Base-by-base conservation (phyloP, 2,329 filamentous ascomycete species). In the Apiospora phragmitis region DNA sequence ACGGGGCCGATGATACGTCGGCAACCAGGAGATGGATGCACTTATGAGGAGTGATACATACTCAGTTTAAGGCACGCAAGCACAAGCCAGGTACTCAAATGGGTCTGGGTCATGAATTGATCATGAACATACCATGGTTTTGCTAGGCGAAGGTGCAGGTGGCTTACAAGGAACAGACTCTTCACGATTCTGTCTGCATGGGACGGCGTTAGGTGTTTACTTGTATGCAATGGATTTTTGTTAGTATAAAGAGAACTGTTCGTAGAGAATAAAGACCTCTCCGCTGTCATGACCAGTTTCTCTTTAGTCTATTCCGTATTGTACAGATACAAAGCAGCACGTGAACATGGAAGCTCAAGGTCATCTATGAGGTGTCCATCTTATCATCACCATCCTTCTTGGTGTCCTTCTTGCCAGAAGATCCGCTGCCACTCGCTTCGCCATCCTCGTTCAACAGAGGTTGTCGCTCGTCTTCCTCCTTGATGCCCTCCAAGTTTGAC, bases 321-420 rank as follows among this genome's bases (percentile, higher is more conserved):
- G 45, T 70, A 72, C 69, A 70, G 43, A 49, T 65, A 43, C 32
- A 68, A 62, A 62, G 32, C 32, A 62, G 9, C 35, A 12, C 12
- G 3, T n/a, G 55, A 38, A n/a, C 32, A 21, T 59, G n/a, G 21
- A n/a, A 62, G 29, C 32, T 12, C 32, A 62, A 62, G 32, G 29
- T 11, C 70, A 68, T 68, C 26, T 87, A 95, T 83, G 94, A 94
- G 73, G 92, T 97, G 82, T 97, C 94, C 94, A 97, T 97, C 89
- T 92, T 95, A 82, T 96, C 93, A 65, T 85, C 85, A 7, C 55
- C 55, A 77, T 87, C 85, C 69, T 88, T 88, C 75, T 86, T 84
- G 77, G 84, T 84, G 75, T 87, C 84, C 71, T 85, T 83, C 76
- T 87, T 86, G 79, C 78, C 85, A 73, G 82, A 81, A 80, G 77